These are phyloP conservation scores for Coelastrella sp. DNA, from an alignment of 139 green algal species.

Conservation along the genomic window DNA sequence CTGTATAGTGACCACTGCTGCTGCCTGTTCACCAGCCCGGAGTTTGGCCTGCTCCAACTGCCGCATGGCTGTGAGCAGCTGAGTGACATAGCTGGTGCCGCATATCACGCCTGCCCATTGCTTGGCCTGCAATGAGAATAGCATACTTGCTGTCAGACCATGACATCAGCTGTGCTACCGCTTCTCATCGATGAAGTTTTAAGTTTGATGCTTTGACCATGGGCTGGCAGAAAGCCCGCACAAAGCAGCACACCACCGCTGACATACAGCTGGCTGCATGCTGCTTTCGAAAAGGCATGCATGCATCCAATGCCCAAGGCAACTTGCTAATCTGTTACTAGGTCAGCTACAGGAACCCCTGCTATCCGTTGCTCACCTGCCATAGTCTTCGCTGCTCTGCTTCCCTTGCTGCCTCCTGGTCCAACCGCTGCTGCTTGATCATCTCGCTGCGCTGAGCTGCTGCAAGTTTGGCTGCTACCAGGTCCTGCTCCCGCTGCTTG, in stretches of 20 bases:
- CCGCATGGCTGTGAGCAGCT: background rate
- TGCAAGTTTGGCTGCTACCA: background rate
- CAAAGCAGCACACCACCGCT: no score
- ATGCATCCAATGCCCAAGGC: no score
- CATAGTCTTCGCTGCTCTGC: background rate
- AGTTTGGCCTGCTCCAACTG: conserved; percentile 9
- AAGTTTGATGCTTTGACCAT: no score
- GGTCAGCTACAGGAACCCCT: no score
- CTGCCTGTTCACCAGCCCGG: background rate
- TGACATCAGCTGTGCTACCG: background rate
- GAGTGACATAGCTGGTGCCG: background rate
- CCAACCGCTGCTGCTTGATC: conserved; percentile 1
- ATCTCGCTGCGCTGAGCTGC: conserved; percentile 2
- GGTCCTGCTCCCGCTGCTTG: conserved; percentile 34
- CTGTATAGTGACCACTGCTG: conserved; percentile 21
- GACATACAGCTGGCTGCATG: background rate
- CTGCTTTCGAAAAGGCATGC: no score
- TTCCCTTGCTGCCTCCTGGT: conserved; percentile 20
- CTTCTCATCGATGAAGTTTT: background rate
- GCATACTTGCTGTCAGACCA: no score
- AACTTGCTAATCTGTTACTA: no score
- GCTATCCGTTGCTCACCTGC: background rate
- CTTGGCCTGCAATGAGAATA: conserved; percentile 9
- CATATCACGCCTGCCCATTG: conserved; percentile 15
- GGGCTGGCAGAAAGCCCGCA: no score